Evolutionary conservation across 2,329 filamentous ascomycete species (phyloP), one percentile per base, ranked within the genome.

Genomic region (Colletotrichum destructivum): DNA sequence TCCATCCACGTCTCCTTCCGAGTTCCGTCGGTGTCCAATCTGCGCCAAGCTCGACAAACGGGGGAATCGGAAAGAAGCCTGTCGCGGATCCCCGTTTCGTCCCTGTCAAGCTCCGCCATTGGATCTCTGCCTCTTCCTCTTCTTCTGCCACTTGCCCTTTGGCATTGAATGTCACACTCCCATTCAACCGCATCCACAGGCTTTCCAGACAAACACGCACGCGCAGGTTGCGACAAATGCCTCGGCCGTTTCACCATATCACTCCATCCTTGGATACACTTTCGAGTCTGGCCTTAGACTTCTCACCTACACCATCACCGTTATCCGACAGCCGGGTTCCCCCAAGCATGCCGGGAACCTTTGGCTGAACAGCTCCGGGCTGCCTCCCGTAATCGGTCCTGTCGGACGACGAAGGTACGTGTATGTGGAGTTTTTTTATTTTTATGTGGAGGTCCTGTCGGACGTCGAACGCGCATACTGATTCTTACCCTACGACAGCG

Each of bases 231-330:
- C 55, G 42, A 42, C 47, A 69, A 44, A 13, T 64, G 40, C 66
- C 69, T 72, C 65, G 69, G 69, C 54, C 44, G 69, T 72, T 72
- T 72, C 65, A 72, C 59, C 59, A 44, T 63, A 18, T 23, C 49
- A 21, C 23, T 38, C n/a, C 44, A 62, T 42, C 38, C 15, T 40
- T 42, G n/a, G 54, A 66, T 35, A 62, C 21, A n/a, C 69, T 62
- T 62, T 38, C 21, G 44, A 59, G 31, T 21, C 18, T 12, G 13
- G 31, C 31, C 9, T 26, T 13, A 21, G 18, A 35, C 46, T 55
- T 38, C 59, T 47, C 51, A 42, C n/a, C n/a, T 38, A 47, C n/a
- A 40, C 23, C 23, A 46, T 31, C 47, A 38, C n/a, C 44, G 12
- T n/a, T 9, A 26, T 42, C 54, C 16, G 21, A 23, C 54, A 15